Base-by-base conservation (phyloP, 305 asterid genomes). In the Plantago coronopus region DNA sequence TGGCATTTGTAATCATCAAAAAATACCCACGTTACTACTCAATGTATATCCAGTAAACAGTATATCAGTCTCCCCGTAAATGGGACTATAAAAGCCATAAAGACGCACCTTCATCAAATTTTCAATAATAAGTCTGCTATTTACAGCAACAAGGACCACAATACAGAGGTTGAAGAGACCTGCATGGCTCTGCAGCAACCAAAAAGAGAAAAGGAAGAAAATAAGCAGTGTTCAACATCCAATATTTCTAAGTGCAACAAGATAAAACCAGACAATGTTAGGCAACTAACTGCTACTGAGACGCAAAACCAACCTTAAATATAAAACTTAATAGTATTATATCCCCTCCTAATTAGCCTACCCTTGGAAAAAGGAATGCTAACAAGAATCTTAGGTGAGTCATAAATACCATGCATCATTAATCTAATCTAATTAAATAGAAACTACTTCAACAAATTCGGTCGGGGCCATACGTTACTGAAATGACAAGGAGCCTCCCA, bases 61-160 rank as follows among this genome's bases (percentile, higher is more conserved):
- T 16, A 60, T 17, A 55, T 34, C 40, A 34, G 40, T 34, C 48
- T n/a, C 17, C 50, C 46, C 38, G 47, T 58, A 53, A 58, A 47
- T 21, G 53, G 50, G 54, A 57, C 12, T 25, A 57, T 16, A 13
- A 17, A 38, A 20, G 54, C 34, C 46, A 4, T 40, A 61, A 69
- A 63, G 46, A 61, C 83, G 12, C 59, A 89, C 99, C 99, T 94
- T 94, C 96, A 94, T 85, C 81, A 94, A 74, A 76, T 94, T 94
- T 69, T 94, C 99, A 65, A 94, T 90, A 63, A 94, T 90, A 72
- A 94, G 96, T 77, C 99, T 84, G 80, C 99, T 71, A 77, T 94
- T 94, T 77, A 94, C 95, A 48, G 99, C 96, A 57, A 90, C 94
- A 70, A 94, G 99, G 76, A 94, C 99, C 84, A 94, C 99, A 46